These are phyloP conservation scores for Talaromyces piceae DNA, from an alignment of 2,329 filamentous ascomycete species.

Conservation along the genomic window DNA sequence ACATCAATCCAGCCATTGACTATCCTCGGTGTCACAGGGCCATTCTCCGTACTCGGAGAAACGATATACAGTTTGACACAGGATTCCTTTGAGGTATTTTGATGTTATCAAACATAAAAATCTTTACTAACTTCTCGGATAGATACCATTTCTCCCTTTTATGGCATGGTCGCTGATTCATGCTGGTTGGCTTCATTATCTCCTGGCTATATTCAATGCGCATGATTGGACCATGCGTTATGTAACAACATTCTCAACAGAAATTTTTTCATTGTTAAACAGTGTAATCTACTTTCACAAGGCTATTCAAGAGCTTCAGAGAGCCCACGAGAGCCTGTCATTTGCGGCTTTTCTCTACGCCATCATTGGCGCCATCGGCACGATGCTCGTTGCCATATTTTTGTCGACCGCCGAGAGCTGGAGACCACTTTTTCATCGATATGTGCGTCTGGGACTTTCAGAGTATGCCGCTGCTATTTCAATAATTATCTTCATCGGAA, in stretches of 20 bases:
- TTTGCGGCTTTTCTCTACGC: conserved; percentile 59
- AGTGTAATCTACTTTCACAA: conserved; percentile 64
- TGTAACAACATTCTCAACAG: conserved; percentile 59
- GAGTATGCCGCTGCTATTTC: conserved; percentile 62
- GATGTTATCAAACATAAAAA: background rate
- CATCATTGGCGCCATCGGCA: conserved; percentile 56
- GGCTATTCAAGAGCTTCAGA: conserved; percentile 56
- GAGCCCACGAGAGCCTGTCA: conserved; percentile 49
- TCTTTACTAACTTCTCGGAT: conserved; percentile 7
- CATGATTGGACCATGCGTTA: conserved; percentile 66
- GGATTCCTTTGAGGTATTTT: conserved; percentile 46
- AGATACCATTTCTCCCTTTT: conserved; percentile 56
- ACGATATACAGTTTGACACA: conserved; percentile 56
- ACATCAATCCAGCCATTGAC: conserved; percentile 57
- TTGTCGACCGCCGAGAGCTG: conserved; percentile 56
- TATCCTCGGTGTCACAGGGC: conserved; percentile 59
- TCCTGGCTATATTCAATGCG: conserved; percentile 59
- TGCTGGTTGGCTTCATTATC: conserved; percentile 57
- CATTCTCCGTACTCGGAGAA: conserved; percentile 60
- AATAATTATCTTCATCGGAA: conserved; percentile 58
- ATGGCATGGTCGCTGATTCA: conserved; percentile 64
- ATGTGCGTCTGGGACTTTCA: conserved; percentile 52
- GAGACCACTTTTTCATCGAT: conserved; percentile 55
- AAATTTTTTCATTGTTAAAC: conserved; percentile 60
- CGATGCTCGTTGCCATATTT: conserved; percentile 55